Base-by-base conservation (phyloP, 2,329 filamentous ascomycete species). In the Cordyceps tenuipes region DNA sequence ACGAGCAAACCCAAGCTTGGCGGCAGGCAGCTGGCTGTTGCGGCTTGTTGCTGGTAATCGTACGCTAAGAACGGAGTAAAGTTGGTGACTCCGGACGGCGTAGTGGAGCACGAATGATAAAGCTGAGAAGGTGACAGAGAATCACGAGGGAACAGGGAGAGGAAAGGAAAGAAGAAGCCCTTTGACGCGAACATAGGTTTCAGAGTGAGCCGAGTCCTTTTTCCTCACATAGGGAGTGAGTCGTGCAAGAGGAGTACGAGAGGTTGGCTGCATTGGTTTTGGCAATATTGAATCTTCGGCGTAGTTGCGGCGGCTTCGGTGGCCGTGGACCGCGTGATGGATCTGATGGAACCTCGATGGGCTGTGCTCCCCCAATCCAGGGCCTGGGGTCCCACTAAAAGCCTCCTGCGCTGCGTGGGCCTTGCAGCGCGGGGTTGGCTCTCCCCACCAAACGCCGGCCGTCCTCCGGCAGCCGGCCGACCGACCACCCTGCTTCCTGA, bases 311-410 rank as follows among this genome's bases (percentile, higher is more conserved):
- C 55, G 44, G 46, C 47, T 29, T 57, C 54, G 54, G 54, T 48
- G 54, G 54, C 55, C 44, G 55, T 57, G 44, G 55, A 57, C 34
- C 46, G 44, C 55, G 55, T 17, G 55, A 57, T 50, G 44, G 47
- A 43, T 57, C 46, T 36, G 34, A 36, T 36, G 34, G 34, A 36
- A 36, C 34, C 34, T 36, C 34, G 34, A 36, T 36, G 9, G 34
- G 9, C 17, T 36, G 34, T 21, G 9, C 9, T 31, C 21, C 52
- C 41, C 53, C 36, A 53, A 23, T 34, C 46, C 10, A 15, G 15
- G 17, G 21, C 21, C 21, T 15, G 9, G 8, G 36, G n/a, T 13
- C 19, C 54, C 44, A 48, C 54, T n/a, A 49, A 41, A 57, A 48
- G 31, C 29, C 31, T 15, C 52, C 7, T n/a, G 13, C 29, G 29